Evolutionary conservation across 495 filamentous ascomycete genomes (phyloP).

Genomic region (Astrothelium macrocarpum): DNA sequence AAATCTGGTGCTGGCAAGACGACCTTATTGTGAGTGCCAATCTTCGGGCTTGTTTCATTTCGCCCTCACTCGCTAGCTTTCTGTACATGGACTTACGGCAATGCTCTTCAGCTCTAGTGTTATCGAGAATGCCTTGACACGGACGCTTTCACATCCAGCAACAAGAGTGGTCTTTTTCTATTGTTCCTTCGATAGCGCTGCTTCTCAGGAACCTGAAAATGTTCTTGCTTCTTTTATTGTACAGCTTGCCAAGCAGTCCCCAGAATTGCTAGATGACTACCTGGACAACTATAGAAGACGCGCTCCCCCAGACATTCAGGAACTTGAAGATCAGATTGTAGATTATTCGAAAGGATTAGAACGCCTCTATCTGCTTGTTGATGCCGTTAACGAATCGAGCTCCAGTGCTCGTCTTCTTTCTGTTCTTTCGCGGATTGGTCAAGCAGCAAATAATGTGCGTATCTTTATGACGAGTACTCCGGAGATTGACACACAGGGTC

Average conservation of each 20-base stretch:
- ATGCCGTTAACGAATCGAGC: slow-evolving; percentile 13
- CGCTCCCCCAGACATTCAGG: not conserved
- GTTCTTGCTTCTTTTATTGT: slow-evolving; percentile 11
- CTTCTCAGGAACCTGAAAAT: slow-evolving; percentile 12
- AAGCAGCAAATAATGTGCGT: not conserved
- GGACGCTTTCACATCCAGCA: not conserved
- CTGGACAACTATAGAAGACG: not conserved
- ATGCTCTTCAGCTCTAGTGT: not conserved
- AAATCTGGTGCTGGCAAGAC: slow-evolving; percentile 16
- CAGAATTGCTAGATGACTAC: slow-evolving; percentile 3
- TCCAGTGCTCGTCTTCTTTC: not conserved
- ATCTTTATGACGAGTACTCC: slow-evolving; percentile 13
- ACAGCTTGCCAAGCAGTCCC: slow-evolving; percentile 8
- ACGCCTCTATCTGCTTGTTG: slow-evolving; percentile 9
- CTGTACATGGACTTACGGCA: not conserved
- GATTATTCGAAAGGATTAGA: not conserved
- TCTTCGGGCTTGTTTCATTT: not conserved
- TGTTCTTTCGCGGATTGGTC: not conserved
- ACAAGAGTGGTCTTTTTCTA: slow-evolving; percentile 9
- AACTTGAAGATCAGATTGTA: slow-evolving; percentile 2
- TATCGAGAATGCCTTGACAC: not conserved
- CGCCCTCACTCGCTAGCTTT: not conserved
- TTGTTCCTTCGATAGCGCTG: slow-evolving; percentile 10
- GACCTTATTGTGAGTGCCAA: slow-evolving; percentile 7
- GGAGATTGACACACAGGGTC: not conserved